Conservation (phyloP, 1,139 yeast species). For the Hansenula sp. region DNA sequence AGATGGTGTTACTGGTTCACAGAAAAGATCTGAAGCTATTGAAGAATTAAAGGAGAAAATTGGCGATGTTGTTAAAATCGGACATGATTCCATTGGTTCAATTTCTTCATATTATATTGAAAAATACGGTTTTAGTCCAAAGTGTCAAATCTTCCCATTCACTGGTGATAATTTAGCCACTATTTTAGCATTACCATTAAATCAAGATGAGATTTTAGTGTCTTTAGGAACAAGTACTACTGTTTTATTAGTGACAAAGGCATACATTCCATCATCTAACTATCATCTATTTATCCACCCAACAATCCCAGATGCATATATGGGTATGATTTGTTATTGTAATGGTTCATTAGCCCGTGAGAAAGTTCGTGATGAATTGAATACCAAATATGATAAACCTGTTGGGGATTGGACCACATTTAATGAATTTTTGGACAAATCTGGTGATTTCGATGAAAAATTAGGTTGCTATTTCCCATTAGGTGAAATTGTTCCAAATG, state of each 20-base stretch:
- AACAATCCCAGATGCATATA: conserved; percentile 65
- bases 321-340: conserved; percentile 96
- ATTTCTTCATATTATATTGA: conserved; percentile 56
- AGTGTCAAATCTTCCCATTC: conserved; percentile 60
- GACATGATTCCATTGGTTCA: conserved; percentile 33
- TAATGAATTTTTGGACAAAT: conserved; percentile 38
- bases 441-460: conserved; percentile 31
- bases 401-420: conserved; percentile 59
- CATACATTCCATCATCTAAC: conserved; percentile 72
- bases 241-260: conserved; percentile 72
- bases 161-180: conserved; percentile 95
- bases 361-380: conserved; percentile 60
- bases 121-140: conserved; percentile 55
- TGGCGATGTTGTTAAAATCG: conserved; percentile 34
- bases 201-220: conserved; percentile 70
- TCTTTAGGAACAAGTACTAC: conserved; percentile 92
- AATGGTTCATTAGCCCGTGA: conserved; percentile 90
- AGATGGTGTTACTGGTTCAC: conserved; percentile 37
- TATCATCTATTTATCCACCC: conserved; percentile 89
- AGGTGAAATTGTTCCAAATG: conserved; percentile 87
- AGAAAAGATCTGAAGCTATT: conserved; percentile 17
- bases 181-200: conserved; percentile 73
- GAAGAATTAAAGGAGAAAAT: conserved; percentile 23
- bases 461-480: conserved; percentile 83
- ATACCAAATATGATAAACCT: conserved; percentile 35